Percentiles rank a stretch among this genome's conserved stretches.
Evolutionary conservation across 768 basidiomycete genomes (phyloP).

Genomic region (Mycena alexandri): DNA sequence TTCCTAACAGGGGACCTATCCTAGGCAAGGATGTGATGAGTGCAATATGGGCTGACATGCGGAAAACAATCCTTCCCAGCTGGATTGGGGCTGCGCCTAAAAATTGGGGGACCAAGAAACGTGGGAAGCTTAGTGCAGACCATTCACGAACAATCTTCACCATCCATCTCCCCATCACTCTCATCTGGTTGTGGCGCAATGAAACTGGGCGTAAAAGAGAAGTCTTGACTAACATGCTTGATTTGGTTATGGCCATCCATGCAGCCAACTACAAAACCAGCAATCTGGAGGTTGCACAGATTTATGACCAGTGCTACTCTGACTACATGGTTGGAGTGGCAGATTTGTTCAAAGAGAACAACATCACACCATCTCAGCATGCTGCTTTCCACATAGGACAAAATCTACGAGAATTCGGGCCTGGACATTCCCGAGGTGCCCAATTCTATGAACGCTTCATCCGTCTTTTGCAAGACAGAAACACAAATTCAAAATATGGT

Average conservation of each 20-base stretch:
- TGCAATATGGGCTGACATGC: slow-evolving; percentile 37
- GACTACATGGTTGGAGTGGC: slow-evolving; percentile 39
- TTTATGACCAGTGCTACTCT: slow-evolving; percentile 30
- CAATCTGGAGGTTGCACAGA: slow-evolving; percentile 16
- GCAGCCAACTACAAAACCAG: slow-evolving; percentile 37
- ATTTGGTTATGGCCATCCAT: slow-evolving; percentile 44
- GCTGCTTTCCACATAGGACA: slow-evolving; percentile 47
- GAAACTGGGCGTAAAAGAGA: slow-evolving; percentile 31
- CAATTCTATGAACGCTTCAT: slow-evolving; percentile 36
- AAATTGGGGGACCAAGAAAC: slow-evolving; percentile 39
- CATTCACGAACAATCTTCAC: slow-evolving; percentile 50
- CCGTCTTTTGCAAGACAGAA: slow-evolving; percentile 34
- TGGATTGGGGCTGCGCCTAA: slow-evolving; percentile 41
- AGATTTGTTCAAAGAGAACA: slow-evolving; percentile 41
- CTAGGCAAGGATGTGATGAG: slow-evolving; percentile 35
- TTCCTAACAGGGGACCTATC: slow-evolving; percentile 19
- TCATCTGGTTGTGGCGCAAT: slow-evolving; percentile 51
- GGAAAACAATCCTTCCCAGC: slow-evolving; percentile 41
- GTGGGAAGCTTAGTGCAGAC: slow-evolving; percentile 50
- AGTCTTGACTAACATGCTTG: slow-evolving; percentile 48
- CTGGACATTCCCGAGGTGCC: slow-evolving; percentile 37
- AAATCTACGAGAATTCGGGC: slow-evolving; percentile 45
- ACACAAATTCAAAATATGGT: slow-evolving; percentile 41
- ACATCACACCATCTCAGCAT: slow-evolving; percentile 48
- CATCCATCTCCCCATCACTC: slow-evolving; percentile 49